A percentile compares a stretch with the other conserved stretches of the same genome.
Evolutionary conservation across 2,329 filamentous ascomycete genomes (phyloP).

Genomic region (Mariannaea elegans): DNA sequence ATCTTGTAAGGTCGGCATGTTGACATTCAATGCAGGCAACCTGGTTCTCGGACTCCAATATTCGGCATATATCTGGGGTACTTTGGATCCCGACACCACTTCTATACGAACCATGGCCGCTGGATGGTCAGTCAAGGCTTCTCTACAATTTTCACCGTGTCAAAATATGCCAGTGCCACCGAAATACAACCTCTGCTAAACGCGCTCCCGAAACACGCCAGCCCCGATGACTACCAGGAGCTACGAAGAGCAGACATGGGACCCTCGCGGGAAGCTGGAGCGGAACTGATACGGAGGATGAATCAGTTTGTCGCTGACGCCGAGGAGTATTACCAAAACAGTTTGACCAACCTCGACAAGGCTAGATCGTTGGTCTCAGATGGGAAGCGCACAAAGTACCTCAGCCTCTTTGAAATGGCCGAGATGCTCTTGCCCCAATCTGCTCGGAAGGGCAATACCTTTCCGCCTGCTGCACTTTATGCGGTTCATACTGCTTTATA

Average conservation of each 20-base stretch:
- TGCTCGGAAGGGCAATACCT: constrained; percentile 48
- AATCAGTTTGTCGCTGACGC: constrained; percentile 53
- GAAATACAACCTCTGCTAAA: constrained; percentile 53
- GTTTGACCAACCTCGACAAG: constrained; percentile 58
- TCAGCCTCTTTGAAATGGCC: constrained; percentile 62
- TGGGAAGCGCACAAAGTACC: constrained; percentile 50
- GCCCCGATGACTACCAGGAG: constrained; percentile 44
- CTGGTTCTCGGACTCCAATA: constrained; percentile 54
- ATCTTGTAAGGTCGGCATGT: constrained; percentile 21
- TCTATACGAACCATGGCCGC: constrained; percentile 62
- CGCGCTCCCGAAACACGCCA: constrained; percentile 40
- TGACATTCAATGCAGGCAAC: constrained; percentile 36
- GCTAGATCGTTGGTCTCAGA: constrained; percentile 53
- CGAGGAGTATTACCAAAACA: constrained; percentile 56
- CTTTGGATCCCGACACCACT: constrained; percentile 61
- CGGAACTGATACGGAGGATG: constrained; percentile 58
- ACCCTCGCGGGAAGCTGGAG: constrained; percentile 55
- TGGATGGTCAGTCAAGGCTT: constrained; percentile 55
- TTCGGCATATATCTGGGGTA: constrained; percentile 63
- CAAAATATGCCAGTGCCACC: constrained; percentile 52
- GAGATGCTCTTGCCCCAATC: constrained; percentile 51
- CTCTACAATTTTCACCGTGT: constrained; percentile 59
- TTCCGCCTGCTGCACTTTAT: constrained; percentile 64
- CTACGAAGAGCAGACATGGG: constrained; percentile 48
- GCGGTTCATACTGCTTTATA: constrained; percentile 74